Base-by-base conservation (phyloP, 371 early-diverging fungal species). In the Rhizopus arrhizus region DNA sequence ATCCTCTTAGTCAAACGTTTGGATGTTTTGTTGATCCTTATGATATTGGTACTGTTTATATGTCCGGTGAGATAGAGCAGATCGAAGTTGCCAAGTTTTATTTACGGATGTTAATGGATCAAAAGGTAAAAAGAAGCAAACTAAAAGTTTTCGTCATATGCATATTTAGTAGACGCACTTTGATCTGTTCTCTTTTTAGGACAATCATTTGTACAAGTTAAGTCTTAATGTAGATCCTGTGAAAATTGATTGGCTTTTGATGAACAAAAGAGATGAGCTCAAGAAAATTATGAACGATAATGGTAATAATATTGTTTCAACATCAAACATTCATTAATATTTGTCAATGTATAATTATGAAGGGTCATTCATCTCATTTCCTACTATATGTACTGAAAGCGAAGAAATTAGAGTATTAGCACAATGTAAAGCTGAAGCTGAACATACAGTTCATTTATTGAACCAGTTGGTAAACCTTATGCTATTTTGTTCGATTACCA, bases 391-490 rank as follows among this genome's bases (percentile, higher is more conserved):
- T 32, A 36, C 60, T 50, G 80, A 81, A 48, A 71, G 74, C 2
- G 57, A 62, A 12, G 78, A 71, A 43, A 75, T 89, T 43, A 73
- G 77, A 36, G 81, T 86, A 28, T 82, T 77, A 62, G 93, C 90
- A 29, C 88, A 87, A 60, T 82, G 87, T 56, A 68, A 71, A 15
- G 84, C 89, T 8, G 86, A 88, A 68, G 82, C 89, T 11, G 89
- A 88, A 59, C 75, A 91, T 13, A 86, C 91, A 32, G 74, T 89
- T 46, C 77, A 89, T 34, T 84, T 87, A 0, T 62, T 92, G 32
- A 89, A 87, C 78, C 81, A 81, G 52, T 55, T 91, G 83, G 91
- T 90, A 82, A 57, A 38, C 73, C 77, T 4, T 72, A 77, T 50
- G 69, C 78, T 43, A 72, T 71, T 33, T 81, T 63, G 61, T 59